A percentile compares a stretch with the other conserved stretches of the same genome.
These are phyloP conservation scores for Podochytrium sp. DNA, from an alignment of 192 early-diverging fungal species.

Conservation along the genomic window DNA sequence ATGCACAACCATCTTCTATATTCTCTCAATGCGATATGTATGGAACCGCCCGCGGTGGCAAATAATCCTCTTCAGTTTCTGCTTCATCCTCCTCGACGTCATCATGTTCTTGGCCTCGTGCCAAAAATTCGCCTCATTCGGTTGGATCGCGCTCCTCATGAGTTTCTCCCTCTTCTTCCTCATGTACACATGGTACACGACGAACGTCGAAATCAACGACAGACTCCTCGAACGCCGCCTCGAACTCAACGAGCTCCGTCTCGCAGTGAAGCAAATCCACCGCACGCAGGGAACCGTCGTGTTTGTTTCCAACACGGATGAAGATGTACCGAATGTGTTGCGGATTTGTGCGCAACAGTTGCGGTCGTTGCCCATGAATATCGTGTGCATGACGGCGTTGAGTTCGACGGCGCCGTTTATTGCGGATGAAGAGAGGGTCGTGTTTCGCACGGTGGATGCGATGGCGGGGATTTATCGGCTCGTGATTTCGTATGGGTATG, in stretches of 20 bases:
- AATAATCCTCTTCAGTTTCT: conserved; percentile 22
- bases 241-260: conserved; percentile 39
- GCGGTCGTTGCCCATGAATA: conserved; percentile 42
- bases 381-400: conserved; percentile 49
- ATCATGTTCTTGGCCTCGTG: conserved; percentile 35
- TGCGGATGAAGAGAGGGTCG: conserved; percentile 46
- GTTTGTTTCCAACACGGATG: conserved; percentile 49
- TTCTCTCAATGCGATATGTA: conserved; percentile 41
- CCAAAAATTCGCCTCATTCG: conserved; percentile 34
- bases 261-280: conserved; percentile 38
- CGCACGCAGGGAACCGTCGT: conserved; percentile 46
- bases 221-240: conserved; percentile 35
- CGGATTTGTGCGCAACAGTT: conserved; percentile 44
- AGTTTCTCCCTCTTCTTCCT: conserved; percentile 34
- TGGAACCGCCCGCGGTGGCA: conserved; percentile 39
- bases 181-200: conserved; percentile 47
- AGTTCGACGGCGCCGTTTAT: conserved; percentile 43
- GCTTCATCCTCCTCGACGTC: conserved; percentile 38
- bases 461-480: conserved; percentile 47
- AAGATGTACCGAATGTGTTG: conserved; percentile 52
- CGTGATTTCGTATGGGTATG: conserved; percentile 52
- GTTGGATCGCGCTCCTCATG: conserved; percentile 42
- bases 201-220: conserved; percentile 38
- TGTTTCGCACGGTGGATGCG: conserved; percentile 50
- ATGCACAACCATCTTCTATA: conserved; percentile 39